phyloP scores from a whole-genome alignment of 179 eudicot genomes.

The Spinacia oleracea region DNA sequence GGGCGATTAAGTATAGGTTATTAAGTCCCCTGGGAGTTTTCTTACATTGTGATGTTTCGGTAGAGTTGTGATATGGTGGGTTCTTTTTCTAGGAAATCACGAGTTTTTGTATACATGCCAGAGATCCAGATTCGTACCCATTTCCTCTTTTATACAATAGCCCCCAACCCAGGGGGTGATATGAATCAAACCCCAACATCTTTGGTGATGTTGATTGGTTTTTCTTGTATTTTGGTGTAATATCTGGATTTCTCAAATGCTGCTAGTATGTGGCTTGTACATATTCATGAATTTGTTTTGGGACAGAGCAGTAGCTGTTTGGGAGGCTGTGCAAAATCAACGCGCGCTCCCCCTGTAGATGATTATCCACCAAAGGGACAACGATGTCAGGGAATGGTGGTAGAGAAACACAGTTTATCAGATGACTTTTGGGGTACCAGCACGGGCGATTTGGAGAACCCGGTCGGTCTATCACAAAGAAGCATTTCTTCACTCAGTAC shows the following conservation, averaged over 20 bases:
- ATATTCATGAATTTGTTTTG: conserved; percentile 28
- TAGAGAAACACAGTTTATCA: conserved; percentile 50
- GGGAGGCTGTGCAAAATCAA: conserved; percentile 31
- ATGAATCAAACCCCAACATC: too few species aligned
- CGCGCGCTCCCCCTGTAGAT: conserved; percentile 11
- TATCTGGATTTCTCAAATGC: neutral
- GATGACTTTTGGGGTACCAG: conserved; percentile 91
- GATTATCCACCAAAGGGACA: conserved; percentile 23
- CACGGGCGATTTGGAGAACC: conserved; percentile 60
- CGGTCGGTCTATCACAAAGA: conserved; percentile 56
- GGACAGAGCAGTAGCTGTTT: conserved; percentile 41
- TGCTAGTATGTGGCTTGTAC: conserved; percentile 7
- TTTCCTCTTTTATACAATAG: neutral
- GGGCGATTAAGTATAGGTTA: neutral
- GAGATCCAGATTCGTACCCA: neutral
- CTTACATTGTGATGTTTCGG: neutral
- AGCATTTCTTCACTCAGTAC: conserved; percentile 66
- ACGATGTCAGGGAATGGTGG: conserved; percentile 29
- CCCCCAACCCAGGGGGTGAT: too few species aligned
- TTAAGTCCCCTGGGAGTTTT: neutral
- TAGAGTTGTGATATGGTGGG: neutral
- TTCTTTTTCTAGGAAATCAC: neutral
- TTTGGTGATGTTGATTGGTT: neutral
- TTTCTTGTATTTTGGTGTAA: neutral
- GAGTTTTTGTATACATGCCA: neutral